Conservation (phyloP, 768 basidiomycete genomes). For the Hygrophorus russula region DNA sequence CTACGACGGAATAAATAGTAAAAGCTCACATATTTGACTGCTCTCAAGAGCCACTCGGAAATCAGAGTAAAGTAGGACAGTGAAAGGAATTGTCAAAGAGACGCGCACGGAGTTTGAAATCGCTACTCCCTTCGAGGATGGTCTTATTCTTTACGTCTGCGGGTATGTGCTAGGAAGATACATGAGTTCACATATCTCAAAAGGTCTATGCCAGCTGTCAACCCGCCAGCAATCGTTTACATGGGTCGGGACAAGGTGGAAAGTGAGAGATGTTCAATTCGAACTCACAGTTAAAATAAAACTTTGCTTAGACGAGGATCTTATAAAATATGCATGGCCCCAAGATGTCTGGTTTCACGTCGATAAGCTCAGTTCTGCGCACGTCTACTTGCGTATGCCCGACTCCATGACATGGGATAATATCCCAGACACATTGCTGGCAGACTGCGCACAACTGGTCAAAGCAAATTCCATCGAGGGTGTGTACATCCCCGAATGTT, state of each 20-base stretch:
- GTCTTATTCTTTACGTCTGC: constrained; percentile 55
- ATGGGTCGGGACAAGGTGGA: constrained; percentile 98
- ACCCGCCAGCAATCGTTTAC: constrained; percentile 67
- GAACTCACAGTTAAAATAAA: background rate
- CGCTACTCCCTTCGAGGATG: constrained; percentile 23
- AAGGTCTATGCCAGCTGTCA: constrained; percentile 30
- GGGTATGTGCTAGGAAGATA: constrained; percentile 16
- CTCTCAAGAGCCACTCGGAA: too few relatives aligned
- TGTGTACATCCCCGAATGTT: constrained; percentile 14
- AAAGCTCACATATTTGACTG: background rate
- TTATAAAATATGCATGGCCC: constrained; percentile 88
- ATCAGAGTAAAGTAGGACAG: too few relatives aligned
- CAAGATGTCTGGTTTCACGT: constrained; percentile 95
- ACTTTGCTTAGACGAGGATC: constrained; percentile 71
- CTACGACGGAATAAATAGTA: background rate
- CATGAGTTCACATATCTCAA: constrained; percentile 4
- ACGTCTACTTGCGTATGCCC: constrained; percentile 91
- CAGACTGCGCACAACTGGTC: constrained; percentile 88
- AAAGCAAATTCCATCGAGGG: constrained; percentile 98
- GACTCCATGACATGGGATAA: constrained; percentile 71
- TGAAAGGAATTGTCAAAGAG: background rate
- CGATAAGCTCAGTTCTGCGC: constrained; percentile 93
- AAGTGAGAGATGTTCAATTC: constrained; percentile 38
- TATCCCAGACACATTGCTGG: constrained; percentile 69
- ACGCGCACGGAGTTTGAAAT: background rate